These are phyloP conservation scores for Globisporangium barbulae DNA, from an alignment of 352 stramenopile species.

Conservation along the genomic window DNA sequence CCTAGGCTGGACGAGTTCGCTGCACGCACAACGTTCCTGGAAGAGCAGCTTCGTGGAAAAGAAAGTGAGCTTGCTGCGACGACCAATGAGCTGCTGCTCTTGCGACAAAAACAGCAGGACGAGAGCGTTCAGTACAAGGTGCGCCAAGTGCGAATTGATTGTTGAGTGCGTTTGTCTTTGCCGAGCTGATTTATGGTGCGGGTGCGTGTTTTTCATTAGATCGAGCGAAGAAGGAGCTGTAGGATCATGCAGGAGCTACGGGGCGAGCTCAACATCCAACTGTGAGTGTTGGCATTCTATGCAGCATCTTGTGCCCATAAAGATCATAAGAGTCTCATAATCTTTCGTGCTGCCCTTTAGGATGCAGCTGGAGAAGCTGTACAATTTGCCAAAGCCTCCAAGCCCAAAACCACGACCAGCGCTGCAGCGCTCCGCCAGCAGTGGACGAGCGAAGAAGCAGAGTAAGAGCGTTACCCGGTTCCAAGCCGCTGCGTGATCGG, in stretches of 20 bases:
- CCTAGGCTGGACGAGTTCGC: not conserved
- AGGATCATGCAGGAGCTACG: constrained; percentile 25
- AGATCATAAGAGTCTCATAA: not conserved
- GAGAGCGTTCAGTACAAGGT: constrained; percentile 22
- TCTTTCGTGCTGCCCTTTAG: not conserved
- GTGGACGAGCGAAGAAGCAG: constrained; percentile 3
- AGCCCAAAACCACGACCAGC: constrained; percentile 3
- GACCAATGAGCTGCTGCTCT: constrained; percentile 11
- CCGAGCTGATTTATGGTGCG: not conserved
- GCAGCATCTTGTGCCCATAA: not conserved
- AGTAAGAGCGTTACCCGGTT: constrained; percentile 7
- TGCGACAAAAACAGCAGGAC: constrained; percentile 16
- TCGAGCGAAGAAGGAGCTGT: constrained; percentile 20
- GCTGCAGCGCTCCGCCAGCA: constrained; percentile 9
- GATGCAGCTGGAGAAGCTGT: constrained; percentile 20
- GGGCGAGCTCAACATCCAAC: constrained; percentile 19
- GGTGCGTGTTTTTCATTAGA: constrained; percentile 6
- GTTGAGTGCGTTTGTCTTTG: not conserved
- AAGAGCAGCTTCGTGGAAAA: constrained; percentile 8
- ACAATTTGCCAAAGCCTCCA: constrained; percentile 11
- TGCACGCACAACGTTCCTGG: not conserved
- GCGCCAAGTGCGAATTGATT: not conserved
- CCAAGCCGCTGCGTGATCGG: constrained; percentile 6
- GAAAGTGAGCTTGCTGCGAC: constrained; percentile 15
- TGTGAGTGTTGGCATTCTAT: constrained; percentile 10